phyloP scores from a whole-genome alignment of 1,284 basidiomycete species.

The Cutaneotrichosporon spelunceum region DNA sequence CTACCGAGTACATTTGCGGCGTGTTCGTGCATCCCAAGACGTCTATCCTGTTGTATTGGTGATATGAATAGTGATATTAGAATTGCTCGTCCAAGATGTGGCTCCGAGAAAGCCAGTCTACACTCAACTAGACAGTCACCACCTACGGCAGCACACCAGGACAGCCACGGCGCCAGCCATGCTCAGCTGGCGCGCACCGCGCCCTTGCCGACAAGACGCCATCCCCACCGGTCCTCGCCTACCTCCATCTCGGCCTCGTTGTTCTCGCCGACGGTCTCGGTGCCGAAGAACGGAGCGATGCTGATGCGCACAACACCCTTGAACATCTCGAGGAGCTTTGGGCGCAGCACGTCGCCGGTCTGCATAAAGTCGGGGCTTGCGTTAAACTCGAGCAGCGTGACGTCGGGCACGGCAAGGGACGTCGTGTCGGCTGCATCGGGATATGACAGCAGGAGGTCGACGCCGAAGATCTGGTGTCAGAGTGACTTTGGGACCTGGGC shows the following conservation, averaged over 20 bases:
- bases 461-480: slow-evolving; percentile 64
- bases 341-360: slow-evolving; percentile 72
- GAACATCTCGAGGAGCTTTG: slow-evolving; percentile 78
- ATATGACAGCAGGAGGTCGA: slow-evolving; percentile 80
- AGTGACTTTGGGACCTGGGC: neutral
- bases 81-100: too few relatives aligned
- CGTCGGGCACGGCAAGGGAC: slow-evolving; percentile 55
- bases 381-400: slow-evolving; percentile 85
- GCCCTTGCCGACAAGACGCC: slow-evolving; percentile 46
- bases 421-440: slow-evolving; percentile 39
- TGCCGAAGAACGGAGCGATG: slow-evolving; percentile 60
- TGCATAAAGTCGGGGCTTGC: slow-evolving; percentile 95
- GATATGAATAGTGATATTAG: too few relatives aligned
- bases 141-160: too few relatives aligned
- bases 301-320: slow-evolving; percentile 65
- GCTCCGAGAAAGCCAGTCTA: too few relatives aligned
- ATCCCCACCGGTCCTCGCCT: slow-evolving; percentile 43
- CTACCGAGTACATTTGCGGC: too few relatives aligned
- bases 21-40: too few relatives aligned
- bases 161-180: too few relatives aligned
- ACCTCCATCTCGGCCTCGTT: slow-evolving; percentile 28
- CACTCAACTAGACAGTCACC: too few relatives aligned
- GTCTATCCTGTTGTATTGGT: too few relatives aligned
- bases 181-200: slow-evolving; percentile 35
- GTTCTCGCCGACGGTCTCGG: slow-evolving; percentile 18